These are phyloP conservation scores for Simmondsia chinensis DNA, from an alignment of 148 eudicot species.

Conservation along the genomic window DNA sequence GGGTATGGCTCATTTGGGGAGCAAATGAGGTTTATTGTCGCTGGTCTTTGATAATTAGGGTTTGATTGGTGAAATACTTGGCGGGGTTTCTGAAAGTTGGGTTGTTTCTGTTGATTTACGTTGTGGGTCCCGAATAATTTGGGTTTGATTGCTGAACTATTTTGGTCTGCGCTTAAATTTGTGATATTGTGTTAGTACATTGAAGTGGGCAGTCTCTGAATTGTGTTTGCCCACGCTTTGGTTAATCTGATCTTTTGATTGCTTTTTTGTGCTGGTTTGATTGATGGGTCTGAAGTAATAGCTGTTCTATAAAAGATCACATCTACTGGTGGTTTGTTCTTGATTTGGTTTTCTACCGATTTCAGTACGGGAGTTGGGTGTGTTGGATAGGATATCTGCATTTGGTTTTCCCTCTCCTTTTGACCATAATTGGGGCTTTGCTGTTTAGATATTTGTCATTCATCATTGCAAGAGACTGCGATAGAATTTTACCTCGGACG, in stretches of 20 bases:
- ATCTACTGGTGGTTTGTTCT: no score
- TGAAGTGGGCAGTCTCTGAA: no score
- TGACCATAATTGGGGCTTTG: background rate
- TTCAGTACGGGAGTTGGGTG: conserved; percentile 1
- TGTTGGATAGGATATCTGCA: background rate
- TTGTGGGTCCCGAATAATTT: conserved; percentile 1
- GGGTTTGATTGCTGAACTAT: conserved; percentile 1
- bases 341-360: no score
- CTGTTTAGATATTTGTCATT: background rate
- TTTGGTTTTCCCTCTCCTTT: no score
- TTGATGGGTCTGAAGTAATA: no score
- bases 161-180: background rate
- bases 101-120: background rate
- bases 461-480: background rate
- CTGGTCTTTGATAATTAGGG: background rate
- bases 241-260: background rate
- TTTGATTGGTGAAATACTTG: background rate
- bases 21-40: background rate
- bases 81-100: background rate
- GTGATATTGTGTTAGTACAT: no score
- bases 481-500: background rate
- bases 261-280: background rate
- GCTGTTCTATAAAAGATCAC: no score
- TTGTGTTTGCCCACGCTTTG: background rate
- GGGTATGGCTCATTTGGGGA: background rate